Conservation (phyloP, 768 basidiomycete species). For the Auriculariales sp. region DNA sequence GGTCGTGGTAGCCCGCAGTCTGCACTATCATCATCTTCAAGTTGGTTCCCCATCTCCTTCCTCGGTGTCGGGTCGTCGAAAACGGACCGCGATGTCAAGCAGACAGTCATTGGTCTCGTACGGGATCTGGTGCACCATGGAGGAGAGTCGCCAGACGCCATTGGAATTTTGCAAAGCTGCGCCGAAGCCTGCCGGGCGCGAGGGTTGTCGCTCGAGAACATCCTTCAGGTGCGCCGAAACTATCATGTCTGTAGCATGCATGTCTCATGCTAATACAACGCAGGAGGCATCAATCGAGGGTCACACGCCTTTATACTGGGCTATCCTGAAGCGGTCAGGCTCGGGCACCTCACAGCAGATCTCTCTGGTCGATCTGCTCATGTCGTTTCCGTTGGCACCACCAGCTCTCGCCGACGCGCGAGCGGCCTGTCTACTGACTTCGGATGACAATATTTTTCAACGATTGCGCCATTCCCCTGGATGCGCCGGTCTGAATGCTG, state of each 20-base stretch:
- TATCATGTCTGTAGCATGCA: no score
- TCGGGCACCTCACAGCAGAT: conserved; percentile 10
- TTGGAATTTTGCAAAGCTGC: conserved; percentile 44
- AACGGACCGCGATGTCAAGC: conserved; percentile 31
- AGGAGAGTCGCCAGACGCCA: conserved; percentile 12
- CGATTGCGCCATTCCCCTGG: conserved; percentile 35
- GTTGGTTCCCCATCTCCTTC: not conserved
- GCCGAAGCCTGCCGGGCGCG: conserved; percentile 41
- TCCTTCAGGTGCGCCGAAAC: no score
- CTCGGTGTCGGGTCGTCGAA: conserved; percentile 11
- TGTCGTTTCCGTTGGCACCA: conserved; percentile 29
- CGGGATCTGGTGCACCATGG: conserved; percentile 29
- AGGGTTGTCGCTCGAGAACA: conserved; percentile 30
- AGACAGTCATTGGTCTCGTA: conserved; percentile 37
- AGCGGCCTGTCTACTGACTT: conserved; percentile 48
- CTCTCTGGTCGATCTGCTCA: conserved; percentile 36
- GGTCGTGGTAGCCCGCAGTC: not conserved
- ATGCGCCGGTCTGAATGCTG: conserved; percentile 35
- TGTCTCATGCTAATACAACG: no score
- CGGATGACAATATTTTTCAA: conserved; percentile 47
- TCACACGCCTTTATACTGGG: conserved; percentile 62
- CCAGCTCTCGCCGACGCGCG: conserved; percentile 46
- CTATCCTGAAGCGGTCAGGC: conserved; percentile 42
- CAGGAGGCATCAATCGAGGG: conserved; percentile 51
- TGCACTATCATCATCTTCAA: not conserved